A percentile compares a stretch with the other conserved stretches of the same genome.
These are phyloP conservation scores for Trichoderma breve DNA, from an alignment of 2,329 filamentous ascomycete species.

Conservation along the genomic window DNA sequence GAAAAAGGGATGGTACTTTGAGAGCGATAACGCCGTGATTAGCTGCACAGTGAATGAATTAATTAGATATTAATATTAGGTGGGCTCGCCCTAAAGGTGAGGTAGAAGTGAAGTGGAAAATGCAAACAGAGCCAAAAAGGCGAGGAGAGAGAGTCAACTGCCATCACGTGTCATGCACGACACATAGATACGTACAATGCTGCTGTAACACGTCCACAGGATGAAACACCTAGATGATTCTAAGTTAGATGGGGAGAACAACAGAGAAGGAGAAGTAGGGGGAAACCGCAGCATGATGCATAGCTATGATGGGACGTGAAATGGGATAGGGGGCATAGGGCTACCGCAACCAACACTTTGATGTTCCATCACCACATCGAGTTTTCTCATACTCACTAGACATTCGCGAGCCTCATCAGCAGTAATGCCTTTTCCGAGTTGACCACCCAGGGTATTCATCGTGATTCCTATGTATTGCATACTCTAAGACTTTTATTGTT, in stretches of 20 bases:
- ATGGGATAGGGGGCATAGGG: not conserved
- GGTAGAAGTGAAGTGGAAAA: not conserved
- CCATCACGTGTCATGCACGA: slow-evolving; percentile 7
- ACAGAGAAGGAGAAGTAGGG: not conserved
- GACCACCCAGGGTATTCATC: not conserved
- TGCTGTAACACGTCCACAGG: not conserved
- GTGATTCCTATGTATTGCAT: not conserved
- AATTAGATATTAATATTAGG: not conserved
- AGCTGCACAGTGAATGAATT: not conserved
- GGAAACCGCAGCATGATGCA: not conserved
- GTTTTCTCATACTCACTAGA: not conserved
- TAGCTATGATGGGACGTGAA: not conserved
- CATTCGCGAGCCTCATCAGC: not conserved
- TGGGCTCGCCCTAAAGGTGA: not conserved
- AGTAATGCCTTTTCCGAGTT: not conserved
- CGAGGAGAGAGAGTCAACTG: not conserved
- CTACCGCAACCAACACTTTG: not conserved
- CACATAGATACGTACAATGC: not conserved
- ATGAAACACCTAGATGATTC: not conserved
- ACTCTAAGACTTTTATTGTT: not conserved
- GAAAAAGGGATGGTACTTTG: not conserved
- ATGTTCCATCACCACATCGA: no score
- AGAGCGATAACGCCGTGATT: not conserved
- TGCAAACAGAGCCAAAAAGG: not conserved
- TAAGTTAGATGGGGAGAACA: not conserved